phyloP scores from a whole-genome alignment of 768 basidiomycete species.

The Amanita subjunquillea region DNA sequence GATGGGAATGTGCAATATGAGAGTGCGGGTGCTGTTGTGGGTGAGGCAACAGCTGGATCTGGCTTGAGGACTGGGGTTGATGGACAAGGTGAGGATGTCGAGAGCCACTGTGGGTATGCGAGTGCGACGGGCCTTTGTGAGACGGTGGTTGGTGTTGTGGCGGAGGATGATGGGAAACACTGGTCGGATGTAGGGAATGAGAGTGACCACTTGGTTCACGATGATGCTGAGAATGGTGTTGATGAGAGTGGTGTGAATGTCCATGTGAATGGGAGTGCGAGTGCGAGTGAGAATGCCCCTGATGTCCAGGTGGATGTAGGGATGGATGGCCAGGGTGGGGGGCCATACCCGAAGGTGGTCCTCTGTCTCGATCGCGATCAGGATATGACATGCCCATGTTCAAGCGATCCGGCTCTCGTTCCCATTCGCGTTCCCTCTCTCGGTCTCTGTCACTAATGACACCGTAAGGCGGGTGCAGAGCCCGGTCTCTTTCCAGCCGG shows the following conservation, averaged over 20 bases:
- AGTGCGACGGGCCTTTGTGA: neutral
- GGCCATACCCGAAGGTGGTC: neutral
- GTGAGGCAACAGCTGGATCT: conserved; percentile 5
- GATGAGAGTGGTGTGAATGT: conserved; percentile 2
- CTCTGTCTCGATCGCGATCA: conserved; percentile 3
- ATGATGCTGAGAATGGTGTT: conserved; percentile 5
- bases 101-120: neutral
- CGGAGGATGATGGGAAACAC: conserved; percentile 3
- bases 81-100: conserved; percentile 4
- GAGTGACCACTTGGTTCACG: conserved; percentile 5
- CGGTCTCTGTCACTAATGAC: conserved; percentile 11
- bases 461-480: conserved; percentile 6
- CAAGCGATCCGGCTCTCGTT: conserved; percentile 11
- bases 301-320: conserved; percentile 1
- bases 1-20: neutral
- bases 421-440: conserved; percentile 14
- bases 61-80: conserved; percentile 3
- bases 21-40: conserved; percentile 2
- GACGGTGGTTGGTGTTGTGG: neutral
- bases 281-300: conserved; percentile 4
- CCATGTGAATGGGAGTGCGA: neutral
- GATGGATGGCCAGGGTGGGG: neutral
- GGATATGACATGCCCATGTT: conserved; percentile 6
- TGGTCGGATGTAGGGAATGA: neutral
- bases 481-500: conserved; percentile 10